Percentiles rank a stretch among this genome's conserved stretches.
Conservation (phyloP, 306 rosid genomes). For the Chamaecrista fasciculata region DNA sequence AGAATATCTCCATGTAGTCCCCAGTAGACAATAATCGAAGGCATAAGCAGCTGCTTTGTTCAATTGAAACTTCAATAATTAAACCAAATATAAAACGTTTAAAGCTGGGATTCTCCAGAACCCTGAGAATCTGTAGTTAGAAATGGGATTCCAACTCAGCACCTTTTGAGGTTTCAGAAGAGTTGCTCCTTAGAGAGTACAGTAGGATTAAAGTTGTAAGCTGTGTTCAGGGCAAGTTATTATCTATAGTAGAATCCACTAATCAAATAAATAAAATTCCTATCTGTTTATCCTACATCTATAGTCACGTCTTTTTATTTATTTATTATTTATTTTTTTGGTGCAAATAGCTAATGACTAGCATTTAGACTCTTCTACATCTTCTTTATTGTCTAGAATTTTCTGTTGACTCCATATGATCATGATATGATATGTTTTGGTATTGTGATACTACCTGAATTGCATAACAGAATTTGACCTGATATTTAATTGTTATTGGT, state of each 20-base stretch:
- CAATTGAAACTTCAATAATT: neutral
- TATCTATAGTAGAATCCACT: no score
- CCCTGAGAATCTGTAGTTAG: no score
- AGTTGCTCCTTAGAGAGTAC: no score
- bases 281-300: neutral
- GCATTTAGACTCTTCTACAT: neutral
- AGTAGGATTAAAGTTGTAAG: no score
- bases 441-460: neutral
- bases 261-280: neutral
- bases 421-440: neutral
- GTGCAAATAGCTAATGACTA: neutral
- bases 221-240: no score
- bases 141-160: no score
- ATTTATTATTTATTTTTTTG: no score
- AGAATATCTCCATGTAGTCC: neutral
- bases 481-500: neutral
- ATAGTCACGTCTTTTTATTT: no score
- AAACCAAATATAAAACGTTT: neutral
- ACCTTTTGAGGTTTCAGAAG: no score
- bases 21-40: neutral
- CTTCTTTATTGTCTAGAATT: neutral
- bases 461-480: neutral
- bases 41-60: neutral
- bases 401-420: neutral
- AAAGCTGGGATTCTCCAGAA: no score